Evolutionary conservation across 1,284 basidiomycete species (phyloP).

Genomic region (Uromyces viciae-fabae): DNA sequence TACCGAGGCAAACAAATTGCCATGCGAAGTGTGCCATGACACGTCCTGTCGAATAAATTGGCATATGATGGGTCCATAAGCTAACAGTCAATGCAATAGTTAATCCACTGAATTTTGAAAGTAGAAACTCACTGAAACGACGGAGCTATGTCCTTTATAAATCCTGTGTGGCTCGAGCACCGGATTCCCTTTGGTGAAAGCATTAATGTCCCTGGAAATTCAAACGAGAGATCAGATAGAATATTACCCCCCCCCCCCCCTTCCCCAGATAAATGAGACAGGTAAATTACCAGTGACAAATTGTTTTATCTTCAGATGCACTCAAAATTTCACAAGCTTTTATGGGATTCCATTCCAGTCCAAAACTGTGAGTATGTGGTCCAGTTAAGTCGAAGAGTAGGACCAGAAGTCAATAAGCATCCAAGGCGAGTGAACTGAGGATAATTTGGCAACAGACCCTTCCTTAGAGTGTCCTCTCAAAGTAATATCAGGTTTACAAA

Average conservation of each 20-base stretch:
- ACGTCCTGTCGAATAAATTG: constrained; percentile 73
- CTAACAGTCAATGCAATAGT: constrained; percentile 73
- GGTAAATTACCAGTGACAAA: constrained; percentile 75
- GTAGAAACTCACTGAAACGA: constrained; percentile 67
- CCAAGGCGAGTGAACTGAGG: no score
- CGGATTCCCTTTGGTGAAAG: constrained; percentile 75
- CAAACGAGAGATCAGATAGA: constrained; percentile 22
- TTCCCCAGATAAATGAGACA: background rate
- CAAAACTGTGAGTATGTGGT: constrained; percentile 71
- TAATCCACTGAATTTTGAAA: no score
- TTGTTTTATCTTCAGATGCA: constrained; percentile 90
- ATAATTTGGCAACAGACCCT: constrained; percentile 10
- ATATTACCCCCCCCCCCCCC: no score
- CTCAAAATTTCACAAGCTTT: constrained; percentile 81
- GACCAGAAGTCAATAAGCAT: background rate
- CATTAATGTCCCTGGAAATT: constrained; percentile 74
- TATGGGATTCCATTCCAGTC: constrained; percentile 82
- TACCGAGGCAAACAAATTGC: constrained; percentile 88
- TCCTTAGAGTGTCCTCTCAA: constrained; percentile 68
- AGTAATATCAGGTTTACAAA: constrained; percentile 84
- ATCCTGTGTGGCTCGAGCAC: constrained; percentile 74
- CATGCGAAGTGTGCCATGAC: constrained; percentile 84
- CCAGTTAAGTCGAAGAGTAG: no score
- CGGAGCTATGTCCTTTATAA: constrained; percentile 65
- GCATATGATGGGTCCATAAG: no score